A percentile compares a stretch with the other conserved stretches of the same genome.
phyloP scores from a whole-genome alignment of 1,139 yeast genomes.

The Pichia sp. region DNA sequence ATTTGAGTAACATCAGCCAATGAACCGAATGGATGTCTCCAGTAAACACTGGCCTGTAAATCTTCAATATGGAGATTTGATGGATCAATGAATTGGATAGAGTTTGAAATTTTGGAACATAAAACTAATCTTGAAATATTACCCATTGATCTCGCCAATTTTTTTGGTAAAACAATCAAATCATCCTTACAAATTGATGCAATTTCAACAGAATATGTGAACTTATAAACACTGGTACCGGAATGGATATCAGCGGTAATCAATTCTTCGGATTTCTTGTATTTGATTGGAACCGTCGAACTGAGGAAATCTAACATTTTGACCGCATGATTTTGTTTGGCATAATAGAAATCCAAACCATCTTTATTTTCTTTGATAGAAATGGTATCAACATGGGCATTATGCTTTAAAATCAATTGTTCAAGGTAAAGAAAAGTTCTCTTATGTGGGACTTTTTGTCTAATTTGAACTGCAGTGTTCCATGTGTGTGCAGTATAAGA shows the following conservation, averaged over 20 bases:
- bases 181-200: conserved; percentile 99
- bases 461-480: conserved; percentile 95
- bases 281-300: conserved; percentile 81
- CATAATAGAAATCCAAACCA: conserved; percentile 89
- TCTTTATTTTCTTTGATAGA: conserved; percentile 89
- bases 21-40: conserved; percentile 81
- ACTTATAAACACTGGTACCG: conserved; percentile 80
- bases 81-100: conserved; percentile 82
- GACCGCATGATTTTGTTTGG: conserved; percentile 83
- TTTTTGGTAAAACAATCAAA: conserved; percentile 79
- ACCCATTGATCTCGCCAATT: conserved; percentile 78
- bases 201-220: conserved; percentile 86
- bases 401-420: conserved; percentile 87
- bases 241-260: conserved; percentile 90
- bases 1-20: conserved; percentile 70
- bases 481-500: conserved; percentile 94
- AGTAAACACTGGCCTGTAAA: conserved; percentile 64
- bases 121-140: conserved; percentile 76
- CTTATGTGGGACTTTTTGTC: conserved; percentile 96
- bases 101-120: conserved; percentile 75
- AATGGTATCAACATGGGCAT: conserved; percentile 91
- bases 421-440: conserved; percentile 92
- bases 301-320: conserved; percentile 88
- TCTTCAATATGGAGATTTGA: conserved; percentile 76
- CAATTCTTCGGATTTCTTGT: conserved; percentile 83